phyloP scores from a whole-genome alignment of 2,329 filamentous ascomycete genomes.

The Colletotrichum simmondsii region DNA sequence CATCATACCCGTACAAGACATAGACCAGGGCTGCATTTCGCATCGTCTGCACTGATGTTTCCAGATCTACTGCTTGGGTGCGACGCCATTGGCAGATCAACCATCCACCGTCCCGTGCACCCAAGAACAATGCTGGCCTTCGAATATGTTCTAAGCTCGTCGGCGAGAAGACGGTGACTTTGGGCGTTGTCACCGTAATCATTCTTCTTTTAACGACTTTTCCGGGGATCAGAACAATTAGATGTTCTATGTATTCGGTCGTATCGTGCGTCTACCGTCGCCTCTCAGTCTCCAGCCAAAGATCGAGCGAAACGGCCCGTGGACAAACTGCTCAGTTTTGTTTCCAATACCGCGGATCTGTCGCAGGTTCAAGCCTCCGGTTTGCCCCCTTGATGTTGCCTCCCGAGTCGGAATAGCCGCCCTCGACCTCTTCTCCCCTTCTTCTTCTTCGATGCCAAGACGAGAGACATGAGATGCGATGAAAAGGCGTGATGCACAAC shows the following conservation, averaged over 20 bases:
- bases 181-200: background rate
- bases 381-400: background rate
- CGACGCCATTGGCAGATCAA: slow-evolving; percentile 4
- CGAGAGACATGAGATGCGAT: background rate
- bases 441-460: slow-evolving; percentile 9
- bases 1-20: slow-evolving; percentile 6
- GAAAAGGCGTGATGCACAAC: background rate
- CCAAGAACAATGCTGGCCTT: background rate
- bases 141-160: background rate
- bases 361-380: slow-evolving; percentile 27
- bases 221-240: background rate
- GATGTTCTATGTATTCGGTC: background rate
- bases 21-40: background rate
- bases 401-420: slow-evolving; percentile 15
- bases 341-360: slow-evolving; percentile 35
- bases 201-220: too few species aligned
- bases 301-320: slow-evolving; percentile 24
- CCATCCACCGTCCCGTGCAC: background rate
- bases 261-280: background rate
- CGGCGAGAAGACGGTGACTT: background rate
- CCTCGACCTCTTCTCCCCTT: background rate
- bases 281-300: background rate
- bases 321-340: slow-evolving; percentile 27
- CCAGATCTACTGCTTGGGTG: slow-evolving; percentile 6
- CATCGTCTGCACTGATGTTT: slow-evolving; percentile 25